These are phyloP conservation scores for Apophysomyces elegans DNA, from an alignment of 371 early-diverging fungal genomes.

Conservation along the genomic window DNA sequence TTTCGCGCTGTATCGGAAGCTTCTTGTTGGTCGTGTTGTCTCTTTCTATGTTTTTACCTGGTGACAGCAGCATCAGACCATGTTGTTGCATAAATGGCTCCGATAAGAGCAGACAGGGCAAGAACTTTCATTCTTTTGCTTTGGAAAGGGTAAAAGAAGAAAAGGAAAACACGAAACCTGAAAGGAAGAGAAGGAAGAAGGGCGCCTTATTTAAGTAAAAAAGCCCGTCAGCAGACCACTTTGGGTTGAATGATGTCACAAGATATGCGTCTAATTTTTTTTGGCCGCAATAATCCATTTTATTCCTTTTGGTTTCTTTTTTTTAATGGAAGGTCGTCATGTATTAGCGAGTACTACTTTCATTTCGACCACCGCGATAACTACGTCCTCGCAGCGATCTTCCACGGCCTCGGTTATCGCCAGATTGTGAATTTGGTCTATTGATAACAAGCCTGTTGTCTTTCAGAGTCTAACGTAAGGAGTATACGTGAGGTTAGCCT, in stretches of 20 bases:
- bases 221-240: background rate
- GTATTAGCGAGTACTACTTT: background rate
- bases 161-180: slow-evolving; percentile 16
- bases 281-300: too few species aligned
- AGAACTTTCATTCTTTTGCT: slow-evolving; percentile 35
- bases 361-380: slow-evolving; percentile 33
- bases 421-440: slow-evolving; percentile 40
- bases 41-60: slow-evolving; percentile 27
- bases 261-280: too few species aligned
- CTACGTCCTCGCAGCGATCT: slow-evolving; percentile 31
- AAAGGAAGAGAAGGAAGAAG: slow-evolving; percentile 10
- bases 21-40: background rate
- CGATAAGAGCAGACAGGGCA: slow-evolving; percentile 34
- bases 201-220: too few species aligned
- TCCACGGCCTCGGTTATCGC: slow-evolving; percentile 25
- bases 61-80: slow-evolving; percentile 33
- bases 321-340: too few species aligned
- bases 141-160: slow-evolving; percentile 15
- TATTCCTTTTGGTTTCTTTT: too few species aligned
- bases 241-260: too few species aligned
- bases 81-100: slow-evolving; percentile 18
- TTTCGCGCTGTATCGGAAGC: too few species aligned
- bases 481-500: background rate
- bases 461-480: slow-evolving; percentile 21
- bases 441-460: slow-evolving; percentile 51